Evolutionary conservation across 768 basidiomycete genomes (phyloP).

Genomic region (Austroboletus eburneus): DNA sequence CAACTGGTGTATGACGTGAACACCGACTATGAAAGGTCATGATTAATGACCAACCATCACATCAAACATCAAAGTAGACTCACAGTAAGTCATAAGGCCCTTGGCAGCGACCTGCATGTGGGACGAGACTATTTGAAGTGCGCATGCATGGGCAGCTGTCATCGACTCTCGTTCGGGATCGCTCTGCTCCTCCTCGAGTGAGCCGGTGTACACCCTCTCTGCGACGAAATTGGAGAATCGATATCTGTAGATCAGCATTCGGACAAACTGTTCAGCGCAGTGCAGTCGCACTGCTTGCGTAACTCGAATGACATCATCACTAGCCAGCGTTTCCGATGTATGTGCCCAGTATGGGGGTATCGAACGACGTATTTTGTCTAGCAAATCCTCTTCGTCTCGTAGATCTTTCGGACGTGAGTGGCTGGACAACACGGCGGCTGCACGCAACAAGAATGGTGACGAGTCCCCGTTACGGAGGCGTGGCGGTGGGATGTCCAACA

Average conservation of each 20-base stretch:
- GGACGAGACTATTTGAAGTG: conserved; percentile 76
- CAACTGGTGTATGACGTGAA: conserved; percentile 93
- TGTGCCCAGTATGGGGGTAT: conserved; percentile 80
- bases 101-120: conserved; percentile 83
- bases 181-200: conserved; percentile 47
- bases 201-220: conserved; percentile 51
- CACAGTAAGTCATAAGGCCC: conserved; percentile 93
- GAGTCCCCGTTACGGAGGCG: conserved; percentile 52
- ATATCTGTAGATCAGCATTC: conserved; percentile 87
- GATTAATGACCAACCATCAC: conserved; percentile 10
- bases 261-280: conserved; percentile 82
- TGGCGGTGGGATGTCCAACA: conserved; percentile 76
- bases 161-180: conserved; percentile 79
- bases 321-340: conserved; percentile 72
- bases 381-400: conserved; percentile 72
- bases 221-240: conserved; percentile 76
- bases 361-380: conserved; percentile 73
- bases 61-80: conserved; percentile 31
- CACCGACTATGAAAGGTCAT: conserved; percentile 58
- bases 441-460: conserved; percentile 75
- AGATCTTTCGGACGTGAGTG: conserved; percentile 59
- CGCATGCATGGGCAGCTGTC: conserved; percentile 69
- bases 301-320: conserved; percentile 82
- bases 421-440: conserved; percentile 63
- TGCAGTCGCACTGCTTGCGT: conserved; percentile 86